These are phyloP conservation scores for Naganishia cerealis DNA, from an alignment of 1,284 basidiomycete genomes.

Conservation along the genomic window DNA sequence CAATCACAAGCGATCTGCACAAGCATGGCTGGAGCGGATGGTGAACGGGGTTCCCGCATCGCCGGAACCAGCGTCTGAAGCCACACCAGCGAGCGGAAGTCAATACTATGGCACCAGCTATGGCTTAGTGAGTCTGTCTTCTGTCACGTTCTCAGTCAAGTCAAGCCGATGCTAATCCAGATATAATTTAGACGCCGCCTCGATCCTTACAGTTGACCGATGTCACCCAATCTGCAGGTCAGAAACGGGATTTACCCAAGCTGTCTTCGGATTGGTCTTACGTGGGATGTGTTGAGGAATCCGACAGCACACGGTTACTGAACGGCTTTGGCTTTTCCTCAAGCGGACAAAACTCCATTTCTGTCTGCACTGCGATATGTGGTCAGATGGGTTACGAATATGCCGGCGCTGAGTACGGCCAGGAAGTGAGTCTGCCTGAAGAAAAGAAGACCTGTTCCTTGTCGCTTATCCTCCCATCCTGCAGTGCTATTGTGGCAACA, in stretches of 20 bases:
- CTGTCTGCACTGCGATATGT: slow-evolving; percentile 32
- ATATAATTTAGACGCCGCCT: slow-evolving; percentile 1
- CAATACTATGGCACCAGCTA: slow-evolving; percentile 14
- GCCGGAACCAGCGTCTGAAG: not conserved
- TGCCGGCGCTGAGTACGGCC: slow-evolving; percentile 50
- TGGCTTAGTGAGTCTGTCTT: slow-evolving; percentile 17
- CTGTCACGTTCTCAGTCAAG: not conserved
- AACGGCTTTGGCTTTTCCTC: slow-evolving; percentile 47
- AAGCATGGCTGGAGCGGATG: slow-evolving; percentile 38
- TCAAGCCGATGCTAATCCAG: not conserved
- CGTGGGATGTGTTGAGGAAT: slow-evolving; percentile 51
- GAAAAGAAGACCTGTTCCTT: not conserved
- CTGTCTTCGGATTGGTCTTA: slow-evolving; percentile 49
- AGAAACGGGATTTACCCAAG: slow-evolving; percentile 21
- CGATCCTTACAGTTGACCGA: slow-evolving; percentile 12
- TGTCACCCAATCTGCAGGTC: not conserved
- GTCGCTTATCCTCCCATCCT: not conserved
- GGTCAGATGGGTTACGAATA: slow-evolving; percentile 42
- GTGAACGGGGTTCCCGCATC: not conserved
- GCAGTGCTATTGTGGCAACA: slow-evolving; percentile 50
- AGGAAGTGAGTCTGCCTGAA: slow-evolving; percentile 40
- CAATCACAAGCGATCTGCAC: slow-evolving; percentile 39
- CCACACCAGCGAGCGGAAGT: not conserved
- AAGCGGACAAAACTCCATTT: slow-evolving; percentile 35
- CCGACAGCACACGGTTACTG: slow-evolving; percentile 45